Evolutionary conservation across 768 basidiomycete species (phyloP).

Genomic region (Calvatia gigantea): DNA sequence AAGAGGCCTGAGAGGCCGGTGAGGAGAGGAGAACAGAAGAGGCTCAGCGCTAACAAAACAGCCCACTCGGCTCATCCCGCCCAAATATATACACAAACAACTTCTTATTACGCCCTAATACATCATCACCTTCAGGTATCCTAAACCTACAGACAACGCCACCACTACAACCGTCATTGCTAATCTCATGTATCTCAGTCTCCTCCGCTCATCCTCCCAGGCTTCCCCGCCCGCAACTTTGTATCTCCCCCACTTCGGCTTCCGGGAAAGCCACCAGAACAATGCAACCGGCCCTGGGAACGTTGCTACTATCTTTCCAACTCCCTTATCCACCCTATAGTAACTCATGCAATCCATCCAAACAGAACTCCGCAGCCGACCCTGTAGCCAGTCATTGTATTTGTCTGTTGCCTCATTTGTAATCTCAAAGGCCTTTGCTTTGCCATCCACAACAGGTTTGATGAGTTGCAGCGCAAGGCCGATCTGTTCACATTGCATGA

Average conservation of each 20-base stretch:
- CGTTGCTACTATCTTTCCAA: slow-evolving; percentile 38
- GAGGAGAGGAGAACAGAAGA: slow-evolving; percentile 15
- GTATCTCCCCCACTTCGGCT: slow-evolving; percentile 41
- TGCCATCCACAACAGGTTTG: slow-evolving; percentile 46
- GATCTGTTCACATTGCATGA: slow-evolving; percentile 34
- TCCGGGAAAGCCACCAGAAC: slow-evolving; percentile 50
- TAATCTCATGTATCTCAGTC: slow-evolving; percentile 18
- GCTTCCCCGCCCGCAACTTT: slow-evolving; percentile 35
- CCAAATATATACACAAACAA: slow-evolving; percentile 21
- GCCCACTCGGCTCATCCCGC: slow-evolving; percentile 20
- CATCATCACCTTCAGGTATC: background rate
- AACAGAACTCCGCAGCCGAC: slow-evolving; percentile 42
- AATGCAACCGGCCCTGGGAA: slow-evolving; percentile 52
- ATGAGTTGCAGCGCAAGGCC: slow-evolving; percentile 45
- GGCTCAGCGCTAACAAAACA: slow-evolving; percentile 9
- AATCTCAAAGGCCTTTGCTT: slow-evolving; percentile 48
- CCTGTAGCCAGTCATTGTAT: slow-evolving; percentile 53
- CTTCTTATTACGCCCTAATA: background rate
- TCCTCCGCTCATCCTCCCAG: slow-evolving; percentile 30
- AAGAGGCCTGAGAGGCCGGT: slow-evolving; percentile 23
- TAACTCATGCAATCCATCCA: slow-evolving; percentile 54
- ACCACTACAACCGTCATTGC: slow-evolving; percentile 15
- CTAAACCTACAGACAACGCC: background rate
- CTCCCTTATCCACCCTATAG: slow-evolving; percentile 34
- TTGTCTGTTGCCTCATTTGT: slow-evolving; percentile 39